Evolutionary conservation across 352 stramenopile genomes (phyloP).

Genomic region (Phytophthora pisi): DNA sequence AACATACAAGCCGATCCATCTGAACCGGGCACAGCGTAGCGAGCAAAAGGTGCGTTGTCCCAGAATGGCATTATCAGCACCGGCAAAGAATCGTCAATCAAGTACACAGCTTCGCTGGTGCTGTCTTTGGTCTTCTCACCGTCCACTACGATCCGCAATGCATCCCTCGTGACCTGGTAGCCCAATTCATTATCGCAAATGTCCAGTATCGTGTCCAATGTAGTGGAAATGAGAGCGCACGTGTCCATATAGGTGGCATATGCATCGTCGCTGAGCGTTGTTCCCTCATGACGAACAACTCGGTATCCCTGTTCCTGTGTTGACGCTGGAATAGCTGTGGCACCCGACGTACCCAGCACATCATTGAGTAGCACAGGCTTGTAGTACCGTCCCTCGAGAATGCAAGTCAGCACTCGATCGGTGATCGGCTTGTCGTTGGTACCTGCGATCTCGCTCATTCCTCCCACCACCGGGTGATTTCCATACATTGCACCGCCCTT

Average conservation of each 20-base stretch:
- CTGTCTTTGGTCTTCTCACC: slow-evolving; percentile 9
- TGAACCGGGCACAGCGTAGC: slow-evolving; percentile 37
- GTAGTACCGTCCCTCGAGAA: slow-evolving; percentile 41
- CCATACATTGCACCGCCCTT: slow-evolving; percentile 19
- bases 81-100: slow-evolving; percentile 41
- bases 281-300: slow-evolving; percentile 17
- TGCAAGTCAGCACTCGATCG: slow-evolving; percentile 56
- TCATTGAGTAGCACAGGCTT: slow-evolving; percentile 42
- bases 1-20: slow-evolving; percentile 55
- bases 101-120: slow-evolving; percentile 28
- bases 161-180: slow-evolving; percentile 32
- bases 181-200: slow-evolving; percentile 36
- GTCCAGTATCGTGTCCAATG: slow-evolving; percentile 31
- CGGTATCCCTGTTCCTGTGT: slow-evolving; percentile 33
- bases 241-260: slow-evolving; percentile 30
- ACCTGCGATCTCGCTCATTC: slow-evolving; percentile 29
- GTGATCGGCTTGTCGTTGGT: slow-evolving; percentile 59
- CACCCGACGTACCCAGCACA: slow-evolving; percentile 25
- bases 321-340: slow-evolving; percentile 5
- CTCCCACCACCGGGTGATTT: slow-evolving; percentile 16
- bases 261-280: slow-evolving; percentile 23
- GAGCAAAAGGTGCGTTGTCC: slow-evolving; percentile 36
- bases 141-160: slow-evolving; percentile 34
- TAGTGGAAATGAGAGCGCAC: slow-evolving; percentile 33
- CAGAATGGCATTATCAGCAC: slow-evolving; percentile 55